These are phyloP conservation scores for Annulohypoxylon nitens DNA, from an alignment of 495 filamentous ascomycete genomes.

Conservation along the genomic window DNA sequence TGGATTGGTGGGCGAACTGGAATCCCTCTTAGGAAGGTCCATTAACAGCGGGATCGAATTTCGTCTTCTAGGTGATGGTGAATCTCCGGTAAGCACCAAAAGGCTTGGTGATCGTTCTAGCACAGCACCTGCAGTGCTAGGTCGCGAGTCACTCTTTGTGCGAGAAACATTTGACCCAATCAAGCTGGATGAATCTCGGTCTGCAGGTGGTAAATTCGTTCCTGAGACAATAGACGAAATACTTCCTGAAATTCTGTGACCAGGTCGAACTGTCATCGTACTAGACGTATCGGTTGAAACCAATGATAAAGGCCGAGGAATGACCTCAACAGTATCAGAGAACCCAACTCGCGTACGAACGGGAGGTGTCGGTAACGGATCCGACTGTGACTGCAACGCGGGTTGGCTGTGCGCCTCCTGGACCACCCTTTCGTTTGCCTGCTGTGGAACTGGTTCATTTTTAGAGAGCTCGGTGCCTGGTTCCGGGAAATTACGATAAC, in stretches of 20 bases:
- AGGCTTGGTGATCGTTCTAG: conserved; percentile 60
- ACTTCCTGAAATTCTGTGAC: conserved; percentile 73
- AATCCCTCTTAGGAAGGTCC: conserved; percentile 48
- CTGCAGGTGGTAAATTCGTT: conserved; percentile 52
- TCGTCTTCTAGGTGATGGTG: conserved; percentile 56
- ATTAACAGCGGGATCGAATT: conserved; percentile 66
- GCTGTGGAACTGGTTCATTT: conserved; percentile 11
- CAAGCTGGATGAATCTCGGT: conserved; percentile 53
- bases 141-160: conserved; percentile 55
- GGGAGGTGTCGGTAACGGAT: conserved; percentile 54
- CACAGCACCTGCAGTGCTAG: conserved; percentile 66
- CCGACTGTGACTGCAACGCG: conserved; percentile 42
- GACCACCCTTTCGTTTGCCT: conserved; percentile 12
- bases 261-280: conserved; percentile 70
- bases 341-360: conserved; percentile 69
- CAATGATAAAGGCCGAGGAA: conserved; percentile 78
- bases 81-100: conserved; percentile 50
- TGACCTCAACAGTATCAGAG: conserved; percentile 73
- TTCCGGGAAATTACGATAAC: conserved; percentile 56
- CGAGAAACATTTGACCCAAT: conserved; percentile 48
- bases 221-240: conserved; percentile 72
- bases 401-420: conserved; percentile 40
- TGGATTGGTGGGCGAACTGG: conserved; percentile 51
- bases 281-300: conserved; percentile 81
- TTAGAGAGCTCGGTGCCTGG: conserved; percentile 30